Evolutionary conservation across 108 stramenopile genomes (phyloP), one percentile per base, ranked within the genome.

Genomic region (Cyclostephanos tholiformis): DNA sequence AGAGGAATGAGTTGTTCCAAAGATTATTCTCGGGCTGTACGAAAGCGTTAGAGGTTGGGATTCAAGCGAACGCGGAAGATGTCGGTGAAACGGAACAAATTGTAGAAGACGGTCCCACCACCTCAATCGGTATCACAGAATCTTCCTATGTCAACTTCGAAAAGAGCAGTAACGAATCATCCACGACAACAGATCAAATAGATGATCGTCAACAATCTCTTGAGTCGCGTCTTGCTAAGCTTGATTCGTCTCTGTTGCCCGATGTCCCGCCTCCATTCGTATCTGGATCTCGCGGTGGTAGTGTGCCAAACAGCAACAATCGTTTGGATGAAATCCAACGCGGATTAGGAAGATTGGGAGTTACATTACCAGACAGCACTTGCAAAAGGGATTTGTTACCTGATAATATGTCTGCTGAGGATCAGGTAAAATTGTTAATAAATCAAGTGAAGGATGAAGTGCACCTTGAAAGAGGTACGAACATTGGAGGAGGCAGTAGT

Each of bases 351-450:
- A 43, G 76, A 57, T 65, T 77, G 69, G 76, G 76, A 12, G 64
- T 77, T 22, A 55, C 69, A 20, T 55, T 77, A 44, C 76, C 76
- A 12, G 62, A 76, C 53, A 48, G 69, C 35, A 56, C 48, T 6
- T 26, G 32, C 1, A 60, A 64, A 20, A 27, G 20, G 27, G 44
- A 55, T 46, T 57, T 70, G n/a, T n/a, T 62, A 23, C n/a, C 43
- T 10, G 63, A 77, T 12, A 57, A 65, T 46, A 25, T 69, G 55
- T 70, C 76, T 41, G 43, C 29, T 56, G 76, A 70, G 38, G 76
- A 77, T 65, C 63, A 70, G 62, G 69, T 77, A 59, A 77, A 67
- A 43, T 70, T 70, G 32, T 65, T 77, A 50, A 70, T 77, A n/a
- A 51, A 76, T 50, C 75, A 76, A 63, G 69, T 63, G 10, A 19